Percentiles rank a stretch among this genome's conserved stretches.
Conservation (phyloP, 1,284 basidiomycete genomes). For the Ustilago cynodontis region DNA sequence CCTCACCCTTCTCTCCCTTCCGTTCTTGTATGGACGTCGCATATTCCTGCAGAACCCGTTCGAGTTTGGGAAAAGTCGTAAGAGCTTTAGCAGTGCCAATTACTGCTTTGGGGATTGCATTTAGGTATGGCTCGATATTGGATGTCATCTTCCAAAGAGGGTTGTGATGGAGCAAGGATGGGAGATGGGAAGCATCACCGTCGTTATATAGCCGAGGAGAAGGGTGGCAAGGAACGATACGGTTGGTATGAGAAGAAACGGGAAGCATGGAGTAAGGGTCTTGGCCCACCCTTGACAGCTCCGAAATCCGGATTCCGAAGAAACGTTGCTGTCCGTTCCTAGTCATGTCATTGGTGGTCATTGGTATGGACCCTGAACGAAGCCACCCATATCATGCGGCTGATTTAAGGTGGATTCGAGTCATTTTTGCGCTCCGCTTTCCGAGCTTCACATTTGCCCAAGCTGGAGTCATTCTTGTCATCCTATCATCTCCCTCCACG, state of each 20-base stretch:
- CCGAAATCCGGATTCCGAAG: slow-evolving; percentile 23
- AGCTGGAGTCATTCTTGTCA: not conserved
- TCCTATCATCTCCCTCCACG: too few species aligned
- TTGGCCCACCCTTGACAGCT: not conserved
- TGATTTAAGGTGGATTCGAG: not conserved
- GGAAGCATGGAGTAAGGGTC: not conserved
- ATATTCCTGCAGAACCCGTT: slow-evolving; percentile 30
- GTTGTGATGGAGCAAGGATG: not conserved
- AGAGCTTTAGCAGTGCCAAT: slow-evolving; percentile 41
- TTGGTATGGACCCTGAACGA: not conserved
- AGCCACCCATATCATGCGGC: too few species aligned
- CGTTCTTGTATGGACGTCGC: not conserved
- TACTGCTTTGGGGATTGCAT: slow-evolving; percentile 63
- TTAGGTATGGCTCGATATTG: slow-evolving; percentile 31
- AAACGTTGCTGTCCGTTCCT: not conserved
- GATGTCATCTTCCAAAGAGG: not conserved
- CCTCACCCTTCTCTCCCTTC: not conserved
- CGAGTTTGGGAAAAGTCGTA: slow-evolving; percentile 54
- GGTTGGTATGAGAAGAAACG: too few species aligned
- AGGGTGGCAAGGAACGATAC: too few species aligned
- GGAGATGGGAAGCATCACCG: not conserved
- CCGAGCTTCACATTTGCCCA: not conserved
- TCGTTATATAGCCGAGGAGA: not conserved
- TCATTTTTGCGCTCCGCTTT: slow-evolving; percentile 6
- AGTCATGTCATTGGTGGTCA: not conserved